Evolutionary conservation across 495 filamentous ascomycete genomes (phyloP).

Genomic region (Penicillium simplicissimum): DNA sequence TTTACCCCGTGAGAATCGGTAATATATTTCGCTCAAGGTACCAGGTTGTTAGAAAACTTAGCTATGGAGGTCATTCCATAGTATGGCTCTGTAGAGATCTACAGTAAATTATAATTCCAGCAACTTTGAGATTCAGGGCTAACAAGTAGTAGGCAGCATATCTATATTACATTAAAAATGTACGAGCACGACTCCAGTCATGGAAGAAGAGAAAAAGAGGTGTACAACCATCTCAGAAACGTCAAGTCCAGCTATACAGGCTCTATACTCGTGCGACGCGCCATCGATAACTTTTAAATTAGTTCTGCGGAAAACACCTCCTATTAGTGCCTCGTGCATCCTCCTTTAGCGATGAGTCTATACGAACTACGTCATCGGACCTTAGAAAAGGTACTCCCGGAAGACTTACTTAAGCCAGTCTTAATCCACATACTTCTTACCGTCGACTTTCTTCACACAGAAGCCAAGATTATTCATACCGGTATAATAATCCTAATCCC

Average conservation of each 20-base stretch:
- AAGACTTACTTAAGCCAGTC: conserved; percentile 18
- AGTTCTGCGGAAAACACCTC: conserved; percentile 14
- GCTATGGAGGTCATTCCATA: conserved; percentile 52
- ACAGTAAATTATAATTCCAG: conserved; percentile 27
- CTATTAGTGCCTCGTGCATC: conserved; percentile 33
- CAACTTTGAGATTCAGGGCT: background rate
- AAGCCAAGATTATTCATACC: conserved; percentile 41
- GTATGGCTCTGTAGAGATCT: conserved; percentile 56
- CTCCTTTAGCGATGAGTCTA: conserved; percentile 29
- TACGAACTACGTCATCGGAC: conserved; percentile 16
- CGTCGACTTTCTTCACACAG: conserved; percentile 35
- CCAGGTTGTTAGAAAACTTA: conserved; percentile 55
- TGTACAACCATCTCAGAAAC: conserved; percentile 19
- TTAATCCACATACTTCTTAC: conserved; percentile 33
- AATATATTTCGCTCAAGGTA: conserved; percentile 51
- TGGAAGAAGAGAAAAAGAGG: conserved; percentile 16
- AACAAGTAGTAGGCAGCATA: conserved; percentile 16
- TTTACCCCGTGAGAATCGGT: conserved; percentile 51
- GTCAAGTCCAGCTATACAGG: conserved; percentile 22
- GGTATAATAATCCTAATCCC: conserved; percentile 26
- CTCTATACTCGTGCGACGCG: conserved; percentile 16
- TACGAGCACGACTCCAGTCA: conserved; percentile 19
- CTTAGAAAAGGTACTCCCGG: conserved; percentile 9
- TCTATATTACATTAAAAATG: conserved; percentile 25
- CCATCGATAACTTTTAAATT: conserved; percentile 26